Base-by-base conservation (phyloP, 148 eudicot species). In the Nepenthes gracilis region DNA sequence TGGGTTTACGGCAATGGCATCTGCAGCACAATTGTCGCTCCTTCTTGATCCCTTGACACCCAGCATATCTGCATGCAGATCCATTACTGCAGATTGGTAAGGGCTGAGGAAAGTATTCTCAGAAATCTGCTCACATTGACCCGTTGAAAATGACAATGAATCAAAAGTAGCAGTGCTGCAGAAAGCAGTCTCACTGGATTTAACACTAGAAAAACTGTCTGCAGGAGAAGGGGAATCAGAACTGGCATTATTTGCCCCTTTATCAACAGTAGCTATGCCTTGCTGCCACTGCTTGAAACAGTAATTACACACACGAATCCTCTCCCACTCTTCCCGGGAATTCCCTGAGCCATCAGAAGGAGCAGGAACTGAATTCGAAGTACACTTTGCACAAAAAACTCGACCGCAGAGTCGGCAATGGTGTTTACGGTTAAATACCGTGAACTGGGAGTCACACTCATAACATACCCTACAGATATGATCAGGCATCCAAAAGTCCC, bases 401-500 rank as follows among this genome's bases (percentile, higher is more conserved):
- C 91, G 74, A 36, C 99, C 99, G 68, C 99, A 93, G 66, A 74
- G 85, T 50, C 99, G 80, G 72, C 99, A 93, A 72, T 93, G 99
- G 65, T 93, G 99, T 66, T 85, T 88, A 14, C 99, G 88, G 65
- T 88, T 93, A 54, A 93, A 78, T 67, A 88, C 50, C 7, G 85
- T 88, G 59, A 93, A 93, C 61, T 77, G 82, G 23, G 85, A 63
- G 63, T 93, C 99, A 68, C 99, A 93, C 50, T 93, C 96, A 70
- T 93, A 93, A 68, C 99, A 93, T 14, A 86, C 96, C 73, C 91
- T 77, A 67, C 99, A 93, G 67, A 91, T 84, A 65, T 86, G 64
- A 68, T 93, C 96, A 51, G 96, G 96, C 99, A 93, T 93, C 99
- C 99, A 93, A 70, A 93, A 93, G 77, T 83, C 86, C 81, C 85